phyloP scores from a whole-genome alignment of 495 filamentous ascomycete species.

The Tetracladium setigerum region DNA sequence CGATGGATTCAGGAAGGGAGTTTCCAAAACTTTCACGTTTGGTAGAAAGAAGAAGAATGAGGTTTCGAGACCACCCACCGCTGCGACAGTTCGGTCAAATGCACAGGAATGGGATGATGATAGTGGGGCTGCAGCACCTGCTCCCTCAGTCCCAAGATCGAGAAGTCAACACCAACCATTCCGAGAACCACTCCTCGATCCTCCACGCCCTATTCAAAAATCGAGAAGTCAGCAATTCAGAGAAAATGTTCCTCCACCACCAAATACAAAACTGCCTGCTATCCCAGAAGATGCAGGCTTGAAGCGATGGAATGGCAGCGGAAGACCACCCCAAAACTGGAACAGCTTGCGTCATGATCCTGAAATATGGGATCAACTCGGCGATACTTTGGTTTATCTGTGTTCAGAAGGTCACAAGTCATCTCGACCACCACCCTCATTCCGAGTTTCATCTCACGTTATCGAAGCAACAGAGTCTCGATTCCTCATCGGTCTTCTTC shows the following conservation, averaged over 20 bases:
- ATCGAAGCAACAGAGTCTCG: slow-evolving; percentile 47
- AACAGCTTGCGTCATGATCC: slow-evolving; percentile 50
- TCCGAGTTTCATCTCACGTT: slow-evolving; percentile 47
- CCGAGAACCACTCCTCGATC: neutral
- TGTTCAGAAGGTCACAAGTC: slow-evolving; percentile 29
- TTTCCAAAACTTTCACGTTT: slow-evolving; percentile 38
- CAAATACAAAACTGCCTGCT: slow-evolving; percentile 16
- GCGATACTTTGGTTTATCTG: slow-evolving; percentile 54
- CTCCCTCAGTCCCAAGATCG: neutral
- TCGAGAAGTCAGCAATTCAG: neutral
- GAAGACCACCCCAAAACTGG: slow-evolving; percentile 37
- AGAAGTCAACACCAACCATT: neutral
- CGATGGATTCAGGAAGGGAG: slow-evolving; percentile 39
- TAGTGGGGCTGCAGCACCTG: neutral
- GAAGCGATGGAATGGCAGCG: slow-evolving; percentile 43
- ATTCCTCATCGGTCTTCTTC: slow-evolving; percentile 42
- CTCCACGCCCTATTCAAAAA: neutral
- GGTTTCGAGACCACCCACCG: slow-evolving; percentile 9
- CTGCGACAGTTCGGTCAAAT: slow-evolving; percentile 1
- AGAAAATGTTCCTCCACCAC: slow-evolving; percentile 13
- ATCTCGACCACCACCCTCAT: slow-evolving; percentile 43
- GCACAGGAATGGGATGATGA: slow-evolving; percentile 12
- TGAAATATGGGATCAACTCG: slow-evolving; percentile 54
- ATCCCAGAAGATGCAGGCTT: slow-evolving; percentile 28
- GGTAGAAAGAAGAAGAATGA: slow-evolving; percentile 34